These are phyloP conservation scores for Brassica incana DNA, from an alignment of 345 rosid species.

Conservation along the genomic window DNA sequence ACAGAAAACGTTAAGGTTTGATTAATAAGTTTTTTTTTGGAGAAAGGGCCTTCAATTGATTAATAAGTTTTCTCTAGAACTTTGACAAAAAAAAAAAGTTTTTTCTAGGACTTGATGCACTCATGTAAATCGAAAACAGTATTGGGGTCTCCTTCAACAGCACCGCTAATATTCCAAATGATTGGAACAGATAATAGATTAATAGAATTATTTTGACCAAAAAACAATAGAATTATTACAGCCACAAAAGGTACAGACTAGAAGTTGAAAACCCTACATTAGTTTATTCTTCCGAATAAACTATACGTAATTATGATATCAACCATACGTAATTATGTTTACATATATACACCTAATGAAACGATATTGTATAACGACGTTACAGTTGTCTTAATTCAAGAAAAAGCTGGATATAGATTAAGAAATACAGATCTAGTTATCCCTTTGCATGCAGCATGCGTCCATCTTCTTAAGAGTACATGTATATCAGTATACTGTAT, in stretches of 20 bases:
- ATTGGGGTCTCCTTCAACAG: not conserved
- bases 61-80: not conserved
- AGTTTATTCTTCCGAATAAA: not conserved
- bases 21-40: too few species aligned
- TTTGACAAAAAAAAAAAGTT: too few species aligned
- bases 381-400: not conserved
- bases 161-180: not conserved
- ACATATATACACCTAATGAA: too few species aligned
- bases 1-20: not conserved
- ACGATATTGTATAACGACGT: not conserved
- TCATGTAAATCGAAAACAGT: not conserved
- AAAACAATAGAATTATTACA: not conserved
- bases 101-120: too few species aligned
- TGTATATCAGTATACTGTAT: not conserved
- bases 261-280: not conserved
- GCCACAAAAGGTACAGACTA: not conserved
- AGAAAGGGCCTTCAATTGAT: not conserved
- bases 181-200: not conserved
- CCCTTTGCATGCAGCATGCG: not conserved
- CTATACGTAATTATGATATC: not conserved
- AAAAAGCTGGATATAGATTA: not conserved
- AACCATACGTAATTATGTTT: too few species aligned
- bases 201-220: not conserved
- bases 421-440: not conserved
- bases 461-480: not conserved